Conservation (phyloP, 2,329 filamentous ascomycete species). For the Pestalotiopsis sp. region DNA sequence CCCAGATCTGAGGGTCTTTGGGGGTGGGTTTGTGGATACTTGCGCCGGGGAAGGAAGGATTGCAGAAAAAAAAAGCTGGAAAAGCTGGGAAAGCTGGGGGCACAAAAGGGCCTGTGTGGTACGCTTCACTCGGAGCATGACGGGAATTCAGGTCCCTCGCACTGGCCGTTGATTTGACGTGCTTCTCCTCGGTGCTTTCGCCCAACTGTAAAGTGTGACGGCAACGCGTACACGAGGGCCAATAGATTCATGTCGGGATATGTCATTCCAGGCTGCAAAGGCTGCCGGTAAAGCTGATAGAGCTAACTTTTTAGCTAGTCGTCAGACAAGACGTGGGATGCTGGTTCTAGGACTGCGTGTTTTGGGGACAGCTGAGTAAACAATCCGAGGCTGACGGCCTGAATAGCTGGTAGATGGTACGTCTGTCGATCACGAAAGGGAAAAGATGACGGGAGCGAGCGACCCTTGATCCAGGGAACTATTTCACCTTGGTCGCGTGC, state of each 20-base stretch:
- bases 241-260: background rate
- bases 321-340: background rate
- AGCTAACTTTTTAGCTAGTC: background rate
- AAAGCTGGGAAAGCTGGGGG: constrained; percentile 10
- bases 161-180: background rate
- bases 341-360: background rate
- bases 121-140: background rate
- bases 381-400: too few relatives aligned
- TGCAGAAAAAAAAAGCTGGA: background rate
- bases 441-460: too few relatives aligned
- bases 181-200: background rate
- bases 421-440: too few relatives aligned
- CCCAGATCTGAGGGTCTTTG: constrained; percentile 5
- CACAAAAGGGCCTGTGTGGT: constrained; percentile 9
- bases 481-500: too few relatives aligned
- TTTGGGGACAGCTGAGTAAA: background rate
- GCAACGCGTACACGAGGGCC: background rate
- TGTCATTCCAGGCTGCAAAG: background rate
- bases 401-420: too few relatives aligned
- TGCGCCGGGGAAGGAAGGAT: background rate
- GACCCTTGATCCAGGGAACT: too few relatives aligned
- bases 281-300: background rate
- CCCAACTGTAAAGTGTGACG: background rate
- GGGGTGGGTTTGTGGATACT: constrained; percentile 5
- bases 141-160: constrained; percentile 8